These are phyloP conservation scores for Exophiala oligosperma DNA, from an alignment of 2,329 filamentous ascomycete genomes.

Conservation along the genomic window DNA sequence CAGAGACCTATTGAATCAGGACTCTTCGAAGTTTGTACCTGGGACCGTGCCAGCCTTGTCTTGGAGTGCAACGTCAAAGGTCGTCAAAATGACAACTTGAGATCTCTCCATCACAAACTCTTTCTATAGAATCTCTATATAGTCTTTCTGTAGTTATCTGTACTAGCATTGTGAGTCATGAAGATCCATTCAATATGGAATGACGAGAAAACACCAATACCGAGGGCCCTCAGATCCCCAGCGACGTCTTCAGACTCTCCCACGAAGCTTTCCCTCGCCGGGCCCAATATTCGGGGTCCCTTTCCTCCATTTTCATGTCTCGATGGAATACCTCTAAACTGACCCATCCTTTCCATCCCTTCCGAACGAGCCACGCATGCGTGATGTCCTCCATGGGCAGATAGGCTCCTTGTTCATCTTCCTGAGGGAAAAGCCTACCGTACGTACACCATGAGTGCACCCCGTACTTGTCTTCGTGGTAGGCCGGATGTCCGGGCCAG, in stretches of 20 bases:
- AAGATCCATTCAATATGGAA: too few relatives aligned
- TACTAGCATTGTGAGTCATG: too few relatives aligned
- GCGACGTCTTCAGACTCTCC: not conserved
- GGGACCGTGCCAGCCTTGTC: too few relatives aligned
- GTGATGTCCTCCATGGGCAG: slow-evolving; percentile 31
- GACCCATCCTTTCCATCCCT: slow-evolving; percentile 10
- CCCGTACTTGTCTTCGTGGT: slow-evolving; percentile 12
- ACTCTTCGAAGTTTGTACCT: too few relatives aligned
- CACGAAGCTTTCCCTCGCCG: slow-evolving; percentile 2
- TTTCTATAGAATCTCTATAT: too few relatives aligned
- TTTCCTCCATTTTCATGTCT: slow-evolving; percentile 2
- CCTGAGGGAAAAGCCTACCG: slow-evolving; percentile 35
- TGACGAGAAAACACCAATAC: too few relatives aligned
- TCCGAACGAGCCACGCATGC: slow-evolving; percentile 32
- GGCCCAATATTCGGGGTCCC: slow-evolving; percentile 7
- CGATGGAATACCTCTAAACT: slow-evolving; percentile 18
- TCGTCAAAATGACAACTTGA: too few relatives aligned
- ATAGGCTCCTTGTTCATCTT: slow-evolving; percentile 23
- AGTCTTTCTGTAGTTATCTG: too few relatives aligned
- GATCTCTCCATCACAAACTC: too few relatives aligned
- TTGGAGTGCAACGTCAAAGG: too few relatives aligned
- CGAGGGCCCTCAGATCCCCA: too few relatives aligned
- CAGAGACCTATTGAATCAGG: too few relatives aligned
- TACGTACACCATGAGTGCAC: slow-evolving; percentile 22
- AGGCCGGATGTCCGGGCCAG: slow-evolving; percentile 32